Base-by-base conservation (phyloP, 306 rosid species). In the Vicia faba region DNA sequence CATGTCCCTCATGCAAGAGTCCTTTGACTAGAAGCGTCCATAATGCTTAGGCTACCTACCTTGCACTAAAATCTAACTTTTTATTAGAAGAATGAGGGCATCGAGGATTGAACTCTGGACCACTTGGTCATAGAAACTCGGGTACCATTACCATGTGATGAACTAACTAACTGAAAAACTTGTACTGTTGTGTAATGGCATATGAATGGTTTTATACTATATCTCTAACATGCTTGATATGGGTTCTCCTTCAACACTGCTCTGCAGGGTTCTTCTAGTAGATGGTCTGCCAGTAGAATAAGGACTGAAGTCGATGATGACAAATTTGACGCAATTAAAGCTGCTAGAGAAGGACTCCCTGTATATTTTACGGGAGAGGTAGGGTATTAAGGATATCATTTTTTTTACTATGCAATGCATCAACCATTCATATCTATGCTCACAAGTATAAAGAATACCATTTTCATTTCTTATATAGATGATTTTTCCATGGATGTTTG, bases 401-500 rank as follows among this genome's bases (percentile, higher is more conserved):
- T 69, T 49, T 54, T 59, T 51, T 58, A 51, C 16, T 10, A 43
- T 38, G 35, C 54, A 51, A 25, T 55, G 19, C 61, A 46, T 63
- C 25, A 33, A 33, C 38, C 38, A 33, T 33, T 7, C 9, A 33
- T 1, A 31, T 31, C 7, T 31, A 33, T 33, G 38, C 38, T 33
- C 38, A 33, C 9, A 33, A 10, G 58, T 72, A 55, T 70, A 60
- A 33, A 41, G 15, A 61, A 40, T 26, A 28, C 43, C 3, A 45
- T 39, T 61, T 31, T 55, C 60, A 29, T 78, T 66, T 51, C 82
- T 73, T 41, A 54, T 69, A 46, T 83, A 93, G 96, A 90, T 90
- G 96, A 81, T 90, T 61, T 93, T 90, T 75, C 96, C 92, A 14
- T 93, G 99, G 99, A 90, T 93, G 95, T 90, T 93, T 68, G 99